Percentiles rank a stretch among this genome's conserved stretches.
These are phyloP conservation scores for Aureobasidium sp. DNA, from an alignment of 2,329 filamentous ascomycete species.

Conservation along the genomic window DNA sequence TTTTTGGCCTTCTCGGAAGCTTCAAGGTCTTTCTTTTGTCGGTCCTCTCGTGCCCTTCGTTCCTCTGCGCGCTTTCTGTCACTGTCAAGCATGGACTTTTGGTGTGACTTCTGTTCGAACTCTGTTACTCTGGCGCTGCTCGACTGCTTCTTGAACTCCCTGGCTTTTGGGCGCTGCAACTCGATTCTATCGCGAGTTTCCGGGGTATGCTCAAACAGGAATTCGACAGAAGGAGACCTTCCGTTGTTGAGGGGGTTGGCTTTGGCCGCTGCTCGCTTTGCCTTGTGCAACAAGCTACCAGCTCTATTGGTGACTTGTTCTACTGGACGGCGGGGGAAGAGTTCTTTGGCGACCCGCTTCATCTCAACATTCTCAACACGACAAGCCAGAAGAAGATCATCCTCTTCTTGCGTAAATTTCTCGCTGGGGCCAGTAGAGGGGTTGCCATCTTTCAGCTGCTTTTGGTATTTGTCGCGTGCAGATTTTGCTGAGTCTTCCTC, in stretches of 20 bases:
- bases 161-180: background rate
- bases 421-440: slow-evolving; percentile 5
- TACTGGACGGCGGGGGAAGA: slow-evolving; percentile 7
- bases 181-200: background rate
- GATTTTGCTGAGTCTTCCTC: background rate
- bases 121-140: background rate
- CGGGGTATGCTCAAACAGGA: background rate
- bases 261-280: slow-evolving; percentile 5
- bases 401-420: slow-evolving; percentile 10
- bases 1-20: background rate
- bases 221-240: background rate
- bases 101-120: background rate
- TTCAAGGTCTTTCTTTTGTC: background rate
- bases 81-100: background rate
- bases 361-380: slow-evolving; percentile 10
- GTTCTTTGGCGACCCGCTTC: slow-evolving; percentile 10
- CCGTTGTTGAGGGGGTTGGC: background rate
- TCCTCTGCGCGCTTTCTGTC: slow-evolving; percentile 1
- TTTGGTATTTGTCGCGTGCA: background rate
- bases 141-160: background rate
- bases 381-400: slow-evolving; percentile 12
- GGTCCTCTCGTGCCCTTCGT: background rate
- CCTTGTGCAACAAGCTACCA: background rate
- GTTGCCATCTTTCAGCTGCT: background rate
- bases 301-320: slow-evolving; percentile 8